Conservation (phyloP, 139 green algal species). For the Diplosphaera chodatii region DNA sequence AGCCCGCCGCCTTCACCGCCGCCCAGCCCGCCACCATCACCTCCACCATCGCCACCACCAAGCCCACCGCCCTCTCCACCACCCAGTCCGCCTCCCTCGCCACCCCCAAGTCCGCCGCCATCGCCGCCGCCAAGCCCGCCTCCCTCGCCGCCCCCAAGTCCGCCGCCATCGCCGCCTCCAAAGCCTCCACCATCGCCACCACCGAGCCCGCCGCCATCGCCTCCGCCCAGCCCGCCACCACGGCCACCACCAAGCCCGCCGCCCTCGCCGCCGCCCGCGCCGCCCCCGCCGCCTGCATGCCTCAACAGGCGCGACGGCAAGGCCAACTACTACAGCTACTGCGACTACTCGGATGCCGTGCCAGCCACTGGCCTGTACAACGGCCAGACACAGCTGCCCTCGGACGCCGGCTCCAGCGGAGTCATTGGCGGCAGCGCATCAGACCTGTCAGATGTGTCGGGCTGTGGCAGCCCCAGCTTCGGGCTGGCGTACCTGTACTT, state of each 20-base stretch:
- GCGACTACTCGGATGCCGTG: not conserved
- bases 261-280: too few relatives aligned
- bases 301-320: not conserved
- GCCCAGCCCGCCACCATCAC: too few relatives aligned
- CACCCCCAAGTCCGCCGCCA: too few relatives aligned
- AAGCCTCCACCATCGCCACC: too few relatives aligned
- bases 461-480: not conserved
- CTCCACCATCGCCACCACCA: too few relatives aligned
- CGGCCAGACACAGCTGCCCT: not conserved
- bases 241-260: not conserved
- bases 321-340: not conserved
- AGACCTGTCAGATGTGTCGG: not conserved
- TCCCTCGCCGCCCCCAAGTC: too few relatives aligned
- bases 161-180: too few relatives aligned
- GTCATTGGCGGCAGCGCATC: not conserved
- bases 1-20: not conserved
- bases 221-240: too few relatives aligned
- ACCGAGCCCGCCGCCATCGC: not conserved
- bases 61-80: not conserved
- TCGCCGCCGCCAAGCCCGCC: not conserved
- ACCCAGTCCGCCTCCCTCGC: too few relatives aligned
- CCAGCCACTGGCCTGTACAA: not conserved
- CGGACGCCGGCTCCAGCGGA: not conserved
- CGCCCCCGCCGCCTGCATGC: not conserved
- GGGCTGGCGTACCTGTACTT: not conserved